Evolutionary conservation across 306 rosid genomes (phyloP), one percentile per base, ranked within the genome.

Genomic region (Rosa lucieae): DNA sequence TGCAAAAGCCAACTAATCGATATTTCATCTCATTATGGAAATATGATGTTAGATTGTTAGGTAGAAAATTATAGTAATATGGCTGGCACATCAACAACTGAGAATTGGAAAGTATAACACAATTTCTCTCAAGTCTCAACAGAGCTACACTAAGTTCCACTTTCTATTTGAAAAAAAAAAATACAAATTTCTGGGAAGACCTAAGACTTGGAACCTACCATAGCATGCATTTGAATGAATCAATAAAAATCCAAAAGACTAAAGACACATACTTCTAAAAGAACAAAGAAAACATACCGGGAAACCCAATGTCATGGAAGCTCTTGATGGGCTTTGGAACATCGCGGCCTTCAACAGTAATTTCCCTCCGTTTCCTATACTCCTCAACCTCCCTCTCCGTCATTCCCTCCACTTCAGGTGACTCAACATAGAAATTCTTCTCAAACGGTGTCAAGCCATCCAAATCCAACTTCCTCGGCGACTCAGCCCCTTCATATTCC

Each of bases 361-460:
- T 93, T 75, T 93, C 99, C 67, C 99, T 89, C 79, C 56, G 85
- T 43, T 14, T 84, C 17, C 94, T 88, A 77, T 91, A 95, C 75
- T 95, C 97, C 77, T 79, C 87, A 59, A 95, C 96, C 73, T 93
- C 97, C 29, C 43, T 85, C 61, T 93, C 99, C 1, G 98, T 86
- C 97, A 95, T 95, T 82, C 85, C 88, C 59, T 89, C 89, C 74
- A 95, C 97, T 3, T 90, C 56, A 0, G 98, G 86, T 2, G 96
- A 82, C 78, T 95, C 99, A 3, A 52, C 80, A 79, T 95, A 95
- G 85, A 95, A 95, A 67, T 91, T 93, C 89, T 95, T 95, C 92
- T 91, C 98, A 69, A 95, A 95, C 81, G 87, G 97, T 51, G 97
- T 84, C 83, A 93, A 84, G n/a, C 98, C 98, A 67, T 95, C 99